Evolutionary conservation across 352 stramenopile genomes (phyloP).

Genomic region (Nannochloropsis limnetica): DNA sequence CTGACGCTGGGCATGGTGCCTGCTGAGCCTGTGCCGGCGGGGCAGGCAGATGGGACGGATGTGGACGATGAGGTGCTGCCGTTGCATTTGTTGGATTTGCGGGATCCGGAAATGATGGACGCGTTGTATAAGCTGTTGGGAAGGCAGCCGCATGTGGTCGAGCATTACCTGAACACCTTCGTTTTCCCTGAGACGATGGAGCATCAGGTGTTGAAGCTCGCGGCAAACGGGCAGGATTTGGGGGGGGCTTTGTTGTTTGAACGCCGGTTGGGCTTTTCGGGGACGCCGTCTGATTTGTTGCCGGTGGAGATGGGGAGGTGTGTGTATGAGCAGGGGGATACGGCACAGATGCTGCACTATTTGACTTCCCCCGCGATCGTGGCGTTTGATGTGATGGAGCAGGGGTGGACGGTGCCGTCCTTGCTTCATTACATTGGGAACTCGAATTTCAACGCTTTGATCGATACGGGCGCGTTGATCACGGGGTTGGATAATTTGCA

Average conservation of each 20-base stretch:
- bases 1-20: not conserved
- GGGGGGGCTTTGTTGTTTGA: constrained; percentile 95
- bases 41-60: not conserved
- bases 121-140: constrained; percentile 83
- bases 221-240: constrained; percentile 95
- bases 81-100: constrained; percentile 90
- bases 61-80: constrained; percentile 73
- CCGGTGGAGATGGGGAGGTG: constrained; percentile 96
- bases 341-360: constrained; percentile 94
- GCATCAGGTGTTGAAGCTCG: constrained; percentile 97
- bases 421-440: constrained; percentile 66
- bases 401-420: constrained; percentile 62
- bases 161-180: constrained; percentile 95
- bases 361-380: constrained; percentile 80
- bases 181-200: constrained; percentile 99
- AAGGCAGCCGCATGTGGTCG: constrained; percentile 81
- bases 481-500: constrained; percentile 76
- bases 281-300: constrained; percentile 95
- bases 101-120: constrained; percentile 86
- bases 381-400: constrained; percentile 52
- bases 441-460: constrained; percentile 60
- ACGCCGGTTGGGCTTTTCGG: constrained; percentile 93
- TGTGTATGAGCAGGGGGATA: constrained; percentile 93
- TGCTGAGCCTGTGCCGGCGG: constrained; percentile 27
- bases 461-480: constrained; percentile 78